These are phyloP conservation scores for Epichloe baconii DNA, from an alignment of 2,329 filamentous ascomycete genomes.

Conservation along the genomic window DNA sequence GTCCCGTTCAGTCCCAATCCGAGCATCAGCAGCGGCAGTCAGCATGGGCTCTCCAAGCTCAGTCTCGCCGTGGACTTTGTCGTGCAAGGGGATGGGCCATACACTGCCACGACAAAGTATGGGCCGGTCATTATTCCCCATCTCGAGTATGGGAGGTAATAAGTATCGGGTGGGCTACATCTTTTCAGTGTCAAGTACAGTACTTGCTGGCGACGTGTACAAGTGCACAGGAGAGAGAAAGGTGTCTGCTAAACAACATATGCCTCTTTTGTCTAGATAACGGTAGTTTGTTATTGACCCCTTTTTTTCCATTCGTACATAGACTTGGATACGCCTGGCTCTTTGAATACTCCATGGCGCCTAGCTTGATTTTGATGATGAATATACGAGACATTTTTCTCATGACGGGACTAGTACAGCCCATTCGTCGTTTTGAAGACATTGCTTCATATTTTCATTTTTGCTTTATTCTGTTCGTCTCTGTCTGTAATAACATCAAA, in stretches of 20 bases:
- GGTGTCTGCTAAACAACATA: neutral
- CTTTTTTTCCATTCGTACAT: neutral
- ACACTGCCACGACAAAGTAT: slow-evolving; percentile 80
- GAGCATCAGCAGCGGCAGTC: slow-evolving; percentile 21
- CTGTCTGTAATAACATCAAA: too few relatives aligned
- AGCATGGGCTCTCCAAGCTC: slow-evolving; percentile 47
- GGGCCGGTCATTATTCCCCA: slow-evolving; percentile 91
- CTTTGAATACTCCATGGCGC: neutral
- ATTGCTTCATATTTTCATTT: too few relatives aligned
- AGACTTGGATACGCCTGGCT: neutral
- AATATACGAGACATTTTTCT: too few relatives aligned
- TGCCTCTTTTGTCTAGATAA: neutral
- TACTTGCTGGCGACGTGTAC: too few relatives aligned
- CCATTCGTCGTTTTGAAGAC: too few relatives aligned
- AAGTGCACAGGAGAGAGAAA: neutral
- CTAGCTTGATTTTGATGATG: too few relatives aligned
- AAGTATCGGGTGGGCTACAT: neutral
- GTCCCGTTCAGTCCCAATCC: slow-evolving; percentile 25
- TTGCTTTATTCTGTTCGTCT: too few relatives aligned
- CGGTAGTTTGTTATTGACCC: neutral
- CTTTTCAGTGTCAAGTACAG: too few relatives aligned
- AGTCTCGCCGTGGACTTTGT: slow-evolving; percentile 93
- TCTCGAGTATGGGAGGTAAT: slow-evolving; percentile 52
- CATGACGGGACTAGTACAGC: too few relatives aligned
- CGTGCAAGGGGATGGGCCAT: slow-evolving; percentile 80